Base-by-base conservation (phyloP, 805 yeast species). In the Jamesozyma hellenica region DNA sequence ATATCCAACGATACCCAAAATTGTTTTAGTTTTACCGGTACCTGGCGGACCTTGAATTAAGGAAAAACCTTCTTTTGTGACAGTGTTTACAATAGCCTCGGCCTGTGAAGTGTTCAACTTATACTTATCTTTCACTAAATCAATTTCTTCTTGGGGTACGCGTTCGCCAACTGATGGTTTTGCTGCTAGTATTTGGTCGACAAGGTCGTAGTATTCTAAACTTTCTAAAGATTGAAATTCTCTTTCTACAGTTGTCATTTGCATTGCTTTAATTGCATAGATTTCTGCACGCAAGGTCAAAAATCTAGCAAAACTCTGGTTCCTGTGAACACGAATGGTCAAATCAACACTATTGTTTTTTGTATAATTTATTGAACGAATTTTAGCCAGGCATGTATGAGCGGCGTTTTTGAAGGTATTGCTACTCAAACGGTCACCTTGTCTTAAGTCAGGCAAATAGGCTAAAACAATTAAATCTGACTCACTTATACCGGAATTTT, bases 41-140 rank as follows among this genome's bases (percentile, higher is more conserved):
- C 99, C 99, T 0, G 99, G 99, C 0, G 99, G 99, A 42, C 96
- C 99, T 63, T 92, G 98, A 58, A 92, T 88, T 39, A 92, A 67
- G 0, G 94, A 79, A 55, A 92, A 86, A 0, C 98, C 99, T 1
- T 68, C 67, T 8, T 72, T 66, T 18, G 67, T 58, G 25, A 77
- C 74, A 0, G 95, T 73, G 1, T 86, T 84, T 11, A 79, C 68
- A 42, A 92, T 84, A 0, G 98, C 98, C 25, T 64, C 69, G 0
- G 97, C 97, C 61, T 92, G 99, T 0, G 98, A 90, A 21, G 72
- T 70, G 61, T 94, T 92, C 28, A 88, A 82, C 16, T 71, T 66
- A 49, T 76, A 81, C 9, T 67, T 55, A 4, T 52, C 49, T 41
- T 72, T 71, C 39, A 80, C 69, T 16, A 60, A 52, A 1, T 54